phyloP scores from a whole-genome alignment of 2,329 filamentous ascomycete species.

The Capronia americana region DNA sequence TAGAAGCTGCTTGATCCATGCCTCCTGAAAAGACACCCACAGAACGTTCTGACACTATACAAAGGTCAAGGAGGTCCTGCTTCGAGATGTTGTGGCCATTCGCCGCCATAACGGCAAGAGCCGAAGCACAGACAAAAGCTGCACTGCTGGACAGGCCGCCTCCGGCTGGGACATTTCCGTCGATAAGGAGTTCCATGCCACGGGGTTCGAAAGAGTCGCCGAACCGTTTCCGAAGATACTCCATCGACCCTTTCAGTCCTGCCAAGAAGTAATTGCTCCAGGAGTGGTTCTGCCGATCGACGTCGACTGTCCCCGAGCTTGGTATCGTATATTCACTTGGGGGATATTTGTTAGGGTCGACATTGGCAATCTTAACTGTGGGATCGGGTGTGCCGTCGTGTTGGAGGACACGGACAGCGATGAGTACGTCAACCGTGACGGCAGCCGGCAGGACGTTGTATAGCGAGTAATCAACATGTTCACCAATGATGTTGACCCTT shows the following conservation, averaged over 20 bases:
- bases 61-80: constrained; percentile 87
- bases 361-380: constrained; percentile 77
- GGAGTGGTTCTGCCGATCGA: constrained; percentile 84
- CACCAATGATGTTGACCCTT: constrained; percentile 96
- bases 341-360: constrained; percentile 76
- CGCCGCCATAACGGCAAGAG: constrained; percentile 83
- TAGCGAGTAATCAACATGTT: constrained; percentile 98
- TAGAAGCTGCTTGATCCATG: constrained; percentile 97
- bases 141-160: constrained; percentile 93
- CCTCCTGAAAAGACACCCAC: constrained; percentile 97
- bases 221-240: constrained; percentile 73
- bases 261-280: constrained; percentile 99
- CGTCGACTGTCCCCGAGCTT: constrained; percentile 67
- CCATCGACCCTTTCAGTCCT: constrained; percentile 80
- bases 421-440: constrained; percentile 85
- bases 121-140: constrained; percentile 88
- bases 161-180: constrained; percentile 89
- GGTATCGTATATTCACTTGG: constrained; percentile 76
- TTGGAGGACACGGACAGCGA: constrained; percentile 71
- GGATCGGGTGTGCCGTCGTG: constrained; percentile 58
- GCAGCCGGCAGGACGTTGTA: constrained; percentile 97
- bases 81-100: constrained; percentile 87
- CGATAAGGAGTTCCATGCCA: constrained; percentile 86
- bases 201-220: constrained; percentile 68
- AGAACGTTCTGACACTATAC: constrained; percentile 90